Conservation (phyloP, 108 stramenopile species). For the Cyclostephanos invisitatus region DNA sequence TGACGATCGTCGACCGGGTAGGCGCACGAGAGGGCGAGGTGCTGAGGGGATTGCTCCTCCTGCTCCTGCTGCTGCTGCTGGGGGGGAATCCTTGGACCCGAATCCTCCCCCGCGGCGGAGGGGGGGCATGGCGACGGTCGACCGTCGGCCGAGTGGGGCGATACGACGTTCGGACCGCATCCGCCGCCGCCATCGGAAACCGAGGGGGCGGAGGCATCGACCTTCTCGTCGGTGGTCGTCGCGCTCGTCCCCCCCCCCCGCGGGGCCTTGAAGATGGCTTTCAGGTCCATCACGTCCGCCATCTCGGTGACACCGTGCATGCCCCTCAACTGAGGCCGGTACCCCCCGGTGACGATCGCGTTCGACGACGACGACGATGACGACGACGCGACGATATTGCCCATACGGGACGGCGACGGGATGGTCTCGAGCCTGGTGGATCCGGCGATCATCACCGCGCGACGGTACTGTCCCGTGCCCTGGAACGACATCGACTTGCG, state of each 20-base stretch:
- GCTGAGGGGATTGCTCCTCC: slow-evolving; percentile 1
- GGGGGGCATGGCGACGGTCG: neutral
- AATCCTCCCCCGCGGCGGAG: neutral
- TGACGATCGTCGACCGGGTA: slow-evolving; percentile 46
- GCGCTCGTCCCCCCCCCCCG: neutral
- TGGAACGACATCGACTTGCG: slow-evolving; percentile 34
- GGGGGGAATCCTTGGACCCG: neutral
- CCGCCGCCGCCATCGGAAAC: neutral
- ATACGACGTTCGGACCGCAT: slow-evolving; percentile 8
- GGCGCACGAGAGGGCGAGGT: slow-evolving; percentile 1
- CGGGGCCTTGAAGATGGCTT: slow-evolving; percentile 46
- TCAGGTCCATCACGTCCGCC: slow-evolving; percentile 38
- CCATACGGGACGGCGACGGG: slow-evolving; percentile 3
- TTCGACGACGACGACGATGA: neutral
- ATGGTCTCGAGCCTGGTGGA: slow-evolving; percentile 6
- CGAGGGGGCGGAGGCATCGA: neutral
- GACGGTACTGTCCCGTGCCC: slow-evolving; percentile 30
- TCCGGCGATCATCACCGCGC: neutral
- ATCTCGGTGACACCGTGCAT: slow-evolving; percentile 42
- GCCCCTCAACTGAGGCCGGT: slow-evolving; percentile 12
- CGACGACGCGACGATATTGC: neutral
- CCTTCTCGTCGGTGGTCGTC: neutral
- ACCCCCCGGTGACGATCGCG: slow-evolving; percentile 1
- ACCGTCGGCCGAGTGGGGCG: slow-evolving; percentile 21
- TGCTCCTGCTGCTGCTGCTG: slow-evolving; percentile 16